Percentiles rank a stretch among this genome's conserved stretches.
phyloP scores from a whole-genome alignment of 1,284 basidiomycete species.

The Sanghuangporus weigelae region DNA sequence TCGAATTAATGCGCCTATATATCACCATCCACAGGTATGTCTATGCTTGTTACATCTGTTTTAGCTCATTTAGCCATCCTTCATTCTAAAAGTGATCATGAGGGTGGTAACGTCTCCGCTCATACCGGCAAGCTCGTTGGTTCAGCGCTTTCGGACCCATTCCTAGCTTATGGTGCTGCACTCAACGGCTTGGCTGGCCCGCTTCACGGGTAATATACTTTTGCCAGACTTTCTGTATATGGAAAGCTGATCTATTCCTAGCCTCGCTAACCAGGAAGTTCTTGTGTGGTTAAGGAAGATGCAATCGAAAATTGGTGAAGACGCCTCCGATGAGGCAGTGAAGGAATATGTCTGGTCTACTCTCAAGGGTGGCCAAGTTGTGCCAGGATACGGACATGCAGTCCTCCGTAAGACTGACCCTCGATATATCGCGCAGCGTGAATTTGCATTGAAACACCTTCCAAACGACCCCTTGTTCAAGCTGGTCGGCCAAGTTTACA shows the following conservation, averaged over 20 bases:
- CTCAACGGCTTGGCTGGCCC: constrained; percentile 97
- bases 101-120: constrained; percentile 98
- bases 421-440: constrained; percentile 92
- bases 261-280: constrained; percentile 94
- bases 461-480: constrained; percentile 87
- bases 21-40: constrained; percentile 88
- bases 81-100: constrained; percentile 70
- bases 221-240: neutral
- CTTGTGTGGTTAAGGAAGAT: constrained; percentile 88
- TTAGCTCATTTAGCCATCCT: neutral
- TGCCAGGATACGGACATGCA: constrained; percentile 95
- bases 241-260: constrained; percentile 14
- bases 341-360: constrained; percentile 93
- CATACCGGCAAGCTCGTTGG: constrained; percentile 96
- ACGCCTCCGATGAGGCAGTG: constrained; percentile 79
- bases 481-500: constrained; percentile 89
- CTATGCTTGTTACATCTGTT: neutral
- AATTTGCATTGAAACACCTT: constrained; percentile 89
- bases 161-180: constrained; percentile 91
- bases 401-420: constrained; percentile 97
- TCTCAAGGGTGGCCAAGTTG: constrained; percentile 86
- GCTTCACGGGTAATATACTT: constrained; percentile 65
- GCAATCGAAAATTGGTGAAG: constrained; percentile 79
- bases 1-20: constrained; percentile 95
- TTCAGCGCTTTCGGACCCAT: constrained; percentile 96